phyloP scores from a whole-genome alignment of 331 rosid genomes.

The Malus hybrid region DNA sequence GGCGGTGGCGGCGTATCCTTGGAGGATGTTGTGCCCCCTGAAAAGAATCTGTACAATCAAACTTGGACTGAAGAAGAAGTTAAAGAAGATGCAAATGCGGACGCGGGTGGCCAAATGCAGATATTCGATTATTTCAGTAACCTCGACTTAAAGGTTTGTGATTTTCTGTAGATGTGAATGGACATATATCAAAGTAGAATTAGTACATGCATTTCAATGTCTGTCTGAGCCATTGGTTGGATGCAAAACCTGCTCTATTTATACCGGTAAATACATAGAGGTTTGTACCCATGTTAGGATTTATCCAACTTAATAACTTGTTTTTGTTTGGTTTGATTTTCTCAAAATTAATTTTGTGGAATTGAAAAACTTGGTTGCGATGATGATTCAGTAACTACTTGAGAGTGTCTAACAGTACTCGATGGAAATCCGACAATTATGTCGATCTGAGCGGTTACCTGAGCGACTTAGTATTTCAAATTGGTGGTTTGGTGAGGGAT shows the following conservation, averaged over 20 bases:
- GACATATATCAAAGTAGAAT: neutral
- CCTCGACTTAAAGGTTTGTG: conserved; percentile 32
- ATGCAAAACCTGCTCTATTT: neutral
- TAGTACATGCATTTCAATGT: neutral
- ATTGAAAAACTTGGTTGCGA: conserved; percentile 23
- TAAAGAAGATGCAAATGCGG: conserved; percentile 23
- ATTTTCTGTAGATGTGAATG: neutral
- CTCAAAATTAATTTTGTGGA: neutral
- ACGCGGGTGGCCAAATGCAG: conserved; percentile 33
- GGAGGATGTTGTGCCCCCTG: conserved; percentile 35
- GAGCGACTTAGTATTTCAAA: neutral
- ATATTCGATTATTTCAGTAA: conserved; percentile 36
- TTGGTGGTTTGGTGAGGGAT: neutral
- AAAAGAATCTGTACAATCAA: conserved; percentile 22
- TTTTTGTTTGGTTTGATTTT: neutral
- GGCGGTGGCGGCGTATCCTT: conserved; percentile 30
- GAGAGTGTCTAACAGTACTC: conserved; percentile 38
- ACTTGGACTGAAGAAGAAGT: conserved; percentile 20
- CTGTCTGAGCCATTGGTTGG: neutral
- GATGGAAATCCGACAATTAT: conserved; percentile 43
- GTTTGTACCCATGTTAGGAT: neutral
- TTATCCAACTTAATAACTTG: neutral
- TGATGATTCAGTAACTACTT: conserved; percentile 46
- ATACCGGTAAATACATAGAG: neutral
- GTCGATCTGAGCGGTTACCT: conserved; percentile 27